Evolutionary conservation across 202 grass and related monocot genomes (phyloP).

Genomic region (Schoenoplectus tabernaemontani): DNA sequence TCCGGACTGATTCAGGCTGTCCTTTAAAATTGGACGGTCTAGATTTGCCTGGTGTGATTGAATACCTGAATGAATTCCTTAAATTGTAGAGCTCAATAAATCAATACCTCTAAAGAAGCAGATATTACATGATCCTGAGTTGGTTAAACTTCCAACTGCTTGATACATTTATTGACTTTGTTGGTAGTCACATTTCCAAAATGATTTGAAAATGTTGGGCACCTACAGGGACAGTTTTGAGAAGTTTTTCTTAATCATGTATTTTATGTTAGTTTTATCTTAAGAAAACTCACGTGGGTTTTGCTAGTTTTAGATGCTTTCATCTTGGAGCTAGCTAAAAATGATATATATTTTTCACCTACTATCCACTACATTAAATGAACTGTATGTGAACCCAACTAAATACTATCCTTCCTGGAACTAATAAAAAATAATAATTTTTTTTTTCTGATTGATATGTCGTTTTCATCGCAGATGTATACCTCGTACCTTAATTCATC

Average conservation of each 20-base stretch:
- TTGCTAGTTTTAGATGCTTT: background rate
- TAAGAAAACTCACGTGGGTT: background rate
- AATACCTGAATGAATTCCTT: background rate
- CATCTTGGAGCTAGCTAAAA: background rate
- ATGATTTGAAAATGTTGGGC: background rate
- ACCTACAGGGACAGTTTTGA: background rate
- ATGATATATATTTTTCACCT: constrained; percentile 6
- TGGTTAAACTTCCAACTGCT: background rate
- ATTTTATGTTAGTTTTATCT: background rate
- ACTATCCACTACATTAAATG: background rate
- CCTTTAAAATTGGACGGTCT: background rate
- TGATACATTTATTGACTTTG: background rate
- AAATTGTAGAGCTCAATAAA: background rate
- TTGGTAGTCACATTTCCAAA: background rate
- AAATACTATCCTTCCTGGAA: background rate
- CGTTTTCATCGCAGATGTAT: background rate
- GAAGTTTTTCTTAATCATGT: background rate
- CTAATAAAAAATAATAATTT: background rate
- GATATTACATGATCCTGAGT: background rate
- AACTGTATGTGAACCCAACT: background rate
- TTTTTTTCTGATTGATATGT: background rate
- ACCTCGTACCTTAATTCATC: background rate
- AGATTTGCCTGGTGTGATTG: background rate
- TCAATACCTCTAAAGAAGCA: background rate
- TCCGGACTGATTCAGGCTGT: background rate